These are phyloP conservation scores for Geotrichum reessii DNA, from an alignment of 1,139 yeast species.

Conservation along the genomic window DNA sequence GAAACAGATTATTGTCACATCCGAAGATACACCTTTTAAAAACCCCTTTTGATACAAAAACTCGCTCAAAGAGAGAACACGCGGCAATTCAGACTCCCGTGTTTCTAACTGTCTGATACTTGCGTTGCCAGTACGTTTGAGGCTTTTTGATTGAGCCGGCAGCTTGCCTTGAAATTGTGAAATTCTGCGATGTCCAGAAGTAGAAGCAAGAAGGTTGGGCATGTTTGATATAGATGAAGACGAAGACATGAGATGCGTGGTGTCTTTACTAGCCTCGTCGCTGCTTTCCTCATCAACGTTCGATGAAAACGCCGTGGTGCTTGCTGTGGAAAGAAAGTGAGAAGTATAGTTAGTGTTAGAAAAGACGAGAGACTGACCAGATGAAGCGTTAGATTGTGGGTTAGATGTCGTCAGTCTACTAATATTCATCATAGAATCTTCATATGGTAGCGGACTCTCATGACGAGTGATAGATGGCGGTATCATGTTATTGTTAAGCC, in stretches of 20 bases:
- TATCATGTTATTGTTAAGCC: background rate
- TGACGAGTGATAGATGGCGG: conserved; percentile 2
- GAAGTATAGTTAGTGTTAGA: background rate
- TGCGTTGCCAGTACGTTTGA: background rate
- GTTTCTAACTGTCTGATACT: background rate
- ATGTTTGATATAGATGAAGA: conserved; percentile 6
- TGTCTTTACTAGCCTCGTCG: conserved; percentile 8
- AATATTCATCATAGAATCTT: conserved; percentile 9
- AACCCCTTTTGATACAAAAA: conserved; percentile 39
- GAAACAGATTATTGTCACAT: conserved; percentile 45
- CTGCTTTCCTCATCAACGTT: background rate
- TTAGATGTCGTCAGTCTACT: conserved; percentile 2
- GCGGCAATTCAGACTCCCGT: background rate
- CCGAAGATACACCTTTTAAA: conserved; percentile 45
- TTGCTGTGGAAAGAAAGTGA: conserved; percentile 3
- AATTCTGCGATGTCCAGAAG: conserved; percentile 13
- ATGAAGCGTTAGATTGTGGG: background rate
- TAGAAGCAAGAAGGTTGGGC: conserved; percentile 6
- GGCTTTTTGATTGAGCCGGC: background rate
- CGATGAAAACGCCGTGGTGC: conserved; percentile 7
- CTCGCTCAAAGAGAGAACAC: conserved; percentile 28
- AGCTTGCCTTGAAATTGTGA: conserved; percentile 11
- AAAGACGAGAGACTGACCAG: conserved; percentile 1
- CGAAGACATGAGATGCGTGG: conserved; percentile 3
- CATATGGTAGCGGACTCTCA: conserved; percentile 8